These are phyloP conservation scores for Colletotrichum abscissum DNA, from an alignment of 2,329 filamentous ascomycete genomes.

Conservation along the genomic window DNA sequence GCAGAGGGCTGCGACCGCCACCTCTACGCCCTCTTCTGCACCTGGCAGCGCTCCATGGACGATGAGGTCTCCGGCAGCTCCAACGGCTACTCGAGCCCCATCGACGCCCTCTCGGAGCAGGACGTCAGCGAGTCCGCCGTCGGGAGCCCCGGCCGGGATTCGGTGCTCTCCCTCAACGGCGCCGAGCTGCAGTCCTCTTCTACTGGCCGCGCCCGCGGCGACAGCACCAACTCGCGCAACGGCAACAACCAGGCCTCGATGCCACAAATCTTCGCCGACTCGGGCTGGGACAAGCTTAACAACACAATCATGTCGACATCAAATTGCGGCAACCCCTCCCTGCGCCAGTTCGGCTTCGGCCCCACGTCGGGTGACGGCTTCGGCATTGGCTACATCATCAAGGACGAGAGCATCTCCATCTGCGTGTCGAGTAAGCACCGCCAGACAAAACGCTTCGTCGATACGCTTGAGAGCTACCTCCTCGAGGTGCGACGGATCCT, in stretches of 20 bases:
- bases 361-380: conserved; percentile 95
- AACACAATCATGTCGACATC: conserved; percentile 94
- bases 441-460: conserved; percentile 90
- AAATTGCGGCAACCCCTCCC: conserved; percentile 97
- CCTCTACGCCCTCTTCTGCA: conserved; percentile 91
- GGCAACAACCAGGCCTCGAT: conserved; percentile 58
- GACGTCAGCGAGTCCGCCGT: conserved; percentile 54
- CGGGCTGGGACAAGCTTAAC: conserved; percentile 95
- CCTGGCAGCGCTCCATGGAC: conserved; percentile 92
- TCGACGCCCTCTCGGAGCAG: conserved; percentile 60
- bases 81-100: conserved; percentile 73
- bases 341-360: conserved; percentile 96
- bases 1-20: conserved; percentile 93
- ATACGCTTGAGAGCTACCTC: conserved; percentile 89
- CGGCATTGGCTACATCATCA: conserved; percentile 99
- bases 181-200: conserved; percentile 36
- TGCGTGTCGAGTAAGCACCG: conserved; percentile 94
- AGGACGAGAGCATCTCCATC: conserved; percentile 89
- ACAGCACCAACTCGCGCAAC: conserved; percentile 65
- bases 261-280: conserved; percentile 86
- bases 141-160: conserved; percentile 65
- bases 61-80: conserved; percentile 72
- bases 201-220: conserved; percentile 52
- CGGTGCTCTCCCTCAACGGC: conserved; percentile 56
- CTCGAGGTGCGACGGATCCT: conserved; percentile 90